Evolutionary conservation across 2,329 filamentous ascomycete species (phyloP), one percentile per base, ranked within the genome.

Genomic region (Clarireedia sp.): DNA sequence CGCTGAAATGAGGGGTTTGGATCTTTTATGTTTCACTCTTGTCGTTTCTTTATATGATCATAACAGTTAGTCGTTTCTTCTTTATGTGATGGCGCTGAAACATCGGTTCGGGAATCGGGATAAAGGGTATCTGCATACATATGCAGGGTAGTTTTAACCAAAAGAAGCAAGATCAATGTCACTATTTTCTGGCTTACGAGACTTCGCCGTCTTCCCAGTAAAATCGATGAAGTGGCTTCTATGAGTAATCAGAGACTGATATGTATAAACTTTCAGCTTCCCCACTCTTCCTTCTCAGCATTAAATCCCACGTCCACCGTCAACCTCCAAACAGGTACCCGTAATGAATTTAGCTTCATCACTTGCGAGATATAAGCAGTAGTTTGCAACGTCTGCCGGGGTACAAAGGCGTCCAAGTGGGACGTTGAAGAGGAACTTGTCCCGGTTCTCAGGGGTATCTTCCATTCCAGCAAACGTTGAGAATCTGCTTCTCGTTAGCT

Each of bases 291-390:
- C 5, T 41, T 19, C 8, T 37, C 19, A 9, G 3, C 9, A 21
- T 61, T 40, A 68, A 57, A 68, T 68, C 1, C 64, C 72, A 17
- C 71, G 74, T 26, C 78, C 78, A 41, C 80, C 80, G 70, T 83
- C 80, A 44, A 86, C 79, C 52, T 87, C 80, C 59, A 89, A 72
- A 59, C 86, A 85, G n/a, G 84, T 76, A 0, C 86, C 87, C 0
- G 85, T 89, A 59, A 90, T 80, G 63, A 90, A 89, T 3, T 74
- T 76, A 0, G 82, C 83, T 65, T 90, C 87, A 26, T 89, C 83
- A 57, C 83, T 87, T 2, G 83, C 84, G 46, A 90, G 68, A 66
- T 85, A 90, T 17, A 84, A 75, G 59, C 81, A 83, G 24, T 85
- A 84, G 64, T 88, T 87, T 2, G 83, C 86, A 37, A 90, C 78